These are phyloP conservation scores for Chaetomiaceae sp. DNA, from an alignment of 2,329 filamentous ascomycete genomes.

Conservation along the genomic window DNA sequence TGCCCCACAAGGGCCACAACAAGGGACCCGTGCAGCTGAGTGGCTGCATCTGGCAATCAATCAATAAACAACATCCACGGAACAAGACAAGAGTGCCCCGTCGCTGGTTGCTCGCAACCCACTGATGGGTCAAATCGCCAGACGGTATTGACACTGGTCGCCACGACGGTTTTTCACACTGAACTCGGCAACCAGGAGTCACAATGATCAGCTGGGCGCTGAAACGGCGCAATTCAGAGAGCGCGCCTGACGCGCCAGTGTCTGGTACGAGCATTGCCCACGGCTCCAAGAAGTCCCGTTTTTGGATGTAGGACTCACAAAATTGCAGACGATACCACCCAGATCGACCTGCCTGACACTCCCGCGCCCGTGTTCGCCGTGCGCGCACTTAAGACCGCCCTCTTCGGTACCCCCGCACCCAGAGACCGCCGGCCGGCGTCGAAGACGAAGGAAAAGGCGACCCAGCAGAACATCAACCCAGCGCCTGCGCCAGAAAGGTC, in stretches of 20 bases:
- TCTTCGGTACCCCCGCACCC: conserved; percentile 56
- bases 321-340: conserved; percentile 37
- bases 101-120: background rate
- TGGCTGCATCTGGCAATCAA: conserved; percentile 20
- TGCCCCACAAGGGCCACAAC: too few relatives aligned
- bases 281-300: background rate
- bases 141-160: background rate
- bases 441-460: conserved; percentile 26
- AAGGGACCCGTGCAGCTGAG: conserved; percentile 5
- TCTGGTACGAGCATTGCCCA: conserved; percentile 4
- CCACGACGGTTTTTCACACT: background rate
- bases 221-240: conserved; percentile 41
- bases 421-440: conserved; percentile 24
- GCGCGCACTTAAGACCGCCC: conserved; percentile 58
- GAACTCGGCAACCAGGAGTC: background rate
- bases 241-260: conserved; percentile 35
- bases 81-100: background rate
- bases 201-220: conserved; percentile 59
- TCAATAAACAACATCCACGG: conserved; percentile 17
- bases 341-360: conserved; percentile 58
- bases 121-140: background rate
- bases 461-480: conserved; percentile 19
- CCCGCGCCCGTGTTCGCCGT: conserved; percentile 64
- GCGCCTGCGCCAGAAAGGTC: conserved; percentile 32
- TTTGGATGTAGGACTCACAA: conserved; percentile 2